Conservation (phyloP, 1,284 basidiomycete species). For the Lignosus rhinocerotis region DNA sequence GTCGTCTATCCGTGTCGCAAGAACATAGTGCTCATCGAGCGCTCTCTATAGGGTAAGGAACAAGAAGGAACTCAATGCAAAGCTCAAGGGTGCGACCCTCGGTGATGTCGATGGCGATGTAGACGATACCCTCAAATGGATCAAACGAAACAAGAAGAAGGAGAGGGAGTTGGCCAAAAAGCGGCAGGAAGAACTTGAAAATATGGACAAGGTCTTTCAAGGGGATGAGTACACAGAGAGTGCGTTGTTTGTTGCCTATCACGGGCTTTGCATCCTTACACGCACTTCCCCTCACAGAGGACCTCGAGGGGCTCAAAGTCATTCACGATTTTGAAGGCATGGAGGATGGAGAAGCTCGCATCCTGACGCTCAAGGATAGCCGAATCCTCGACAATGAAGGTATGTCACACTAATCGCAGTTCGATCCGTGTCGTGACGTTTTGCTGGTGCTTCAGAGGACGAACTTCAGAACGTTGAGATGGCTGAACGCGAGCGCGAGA, state of each 20-base stretch:
- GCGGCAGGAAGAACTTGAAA: constrained; percentile 77
- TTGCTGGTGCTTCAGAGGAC: constrained; percentile 66
- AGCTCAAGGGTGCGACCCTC: constrained; percentile 88
- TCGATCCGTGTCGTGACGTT: background rate
- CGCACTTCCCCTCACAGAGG: constrained; percentile 49
- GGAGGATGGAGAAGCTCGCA: constrained; percentile 90
- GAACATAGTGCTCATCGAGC: constrained; percentile 46
- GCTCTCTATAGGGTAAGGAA: constrained; percentile 77
- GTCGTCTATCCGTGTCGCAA: constrained; percentile 18
- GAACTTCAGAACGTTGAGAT: constrained; percentile 95
- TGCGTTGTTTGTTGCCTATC: constrained; percentile 40
- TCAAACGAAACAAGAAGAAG: constrained; percentile 85
- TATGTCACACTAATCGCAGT: constrained; percentile 26
- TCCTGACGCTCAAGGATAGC: constrained; percentile 96
- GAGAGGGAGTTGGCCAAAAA: constrained; percentile 83
- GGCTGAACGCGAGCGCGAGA: constrained; percentile 80
- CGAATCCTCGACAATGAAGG: constrained; percentile 93
- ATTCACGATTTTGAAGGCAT: constrained; percentile 91
- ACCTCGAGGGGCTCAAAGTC: constrained; percentile 93
- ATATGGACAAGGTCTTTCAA: constrained; percentile 75
- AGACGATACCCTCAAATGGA: constrained; percentile 83
- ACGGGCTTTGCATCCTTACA: constrained; percentile 10
- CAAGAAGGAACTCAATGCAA: constrained; percentile 85
- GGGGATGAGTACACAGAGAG: constrained; percentile 79
- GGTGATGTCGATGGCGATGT: constrained; percentile 77